Evolutionary conservation across 805 yeast species (phyloP).

Genomic region (Saccharomycodes ludwigii): DNA sequence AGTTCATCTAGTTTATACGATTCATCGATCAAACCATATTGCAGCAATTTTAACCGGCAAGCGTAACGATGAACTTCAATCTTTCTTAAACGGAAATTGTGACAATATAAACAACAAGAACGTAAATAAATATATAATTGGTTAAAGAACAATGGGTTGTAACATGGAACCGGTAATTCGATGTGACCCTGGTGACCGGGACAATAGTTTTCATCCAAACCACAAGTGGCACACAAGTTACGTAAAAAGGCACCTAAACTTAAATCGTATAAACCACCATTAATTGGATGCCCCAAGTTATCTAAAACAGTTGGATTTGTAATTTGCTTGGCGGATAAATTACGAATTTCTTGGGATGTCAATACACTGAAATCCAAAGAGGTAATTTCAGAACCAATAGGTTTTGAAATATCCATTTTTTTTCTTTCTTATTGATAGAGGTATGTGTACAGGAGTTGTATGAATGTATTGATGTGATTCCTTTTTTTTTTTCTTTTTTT

Average conservation of each 20-base stretch:
- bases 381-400: conserved; percentile 87
- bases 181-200: conserved; percentile 99
- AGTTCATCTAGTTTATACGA: conserved; percentile 61
- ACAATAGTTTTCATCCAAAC: conserved; percentile 84
- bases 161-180: conserved; percentile 90
- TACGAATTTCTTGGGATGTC: conserved; percentile 69
- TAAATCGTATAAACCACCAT: conserved; percentile 87
- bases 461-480: neutral
- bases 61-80: conserved; percentile 63
- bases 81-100: conserved; percentile 59
- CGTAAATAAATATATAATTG: conserved; percentile 80
- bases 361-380: conserved; percentile 88
- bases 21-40: conserved; percentile 80
- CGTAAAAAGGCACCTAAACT: conserved; percentile 89
- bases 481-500: neutral
- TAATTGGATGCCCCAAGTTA: conserved; percentile 88
- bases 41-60: conserved; percentile 71
- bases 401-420: conserved; percentile 87
- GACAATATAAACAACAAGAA: conserved; percentile 82
- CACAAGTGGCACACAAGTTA: conserved; percentile 90
- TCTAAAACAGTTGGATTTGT: conserved; percentile 94
- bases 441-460: neutral
- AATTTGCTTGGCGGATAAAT: conserved; percentile 86
- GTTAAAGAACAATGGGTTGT: conserved; percentile 87
- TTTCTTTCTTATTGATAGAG: neutral